Evolutionary conservation across 768 basidiomycete genomes (phyloP).

Genomic region (Suillus cothurnatus): DNA sequence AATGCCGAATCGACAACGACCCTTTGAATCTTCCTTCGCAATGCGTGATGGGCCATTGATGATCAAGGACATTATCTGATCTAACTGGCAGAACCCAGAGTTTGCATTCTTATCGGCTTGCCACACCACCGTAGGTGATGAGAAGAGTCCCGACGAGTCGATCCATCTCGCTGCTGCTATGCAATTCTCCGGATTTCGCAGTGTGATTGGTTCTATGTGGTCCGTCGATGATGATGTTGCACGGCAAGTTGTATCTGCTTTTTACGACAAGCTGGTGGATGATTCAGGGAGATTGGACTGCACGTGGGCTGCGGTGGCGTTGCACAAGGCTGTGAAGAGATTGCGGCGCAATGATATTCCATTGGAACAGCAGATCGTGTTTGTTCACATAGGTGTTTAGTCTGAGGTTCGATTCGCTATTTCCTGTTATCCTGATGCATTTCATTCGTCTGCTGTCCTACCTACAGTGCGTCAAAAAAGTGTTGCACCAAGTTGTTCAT

Average conservation of each 20-base stretch:
- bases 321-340: not conserved
- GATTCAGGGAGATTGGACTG: not conserved
- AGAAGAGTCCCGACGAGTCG: no score
- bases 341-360: not conserved
- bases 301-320: not conserved
- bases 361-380: slow-evolving; percentile 2
- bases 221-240: not conserved
- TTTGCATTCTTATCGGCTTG: no score
- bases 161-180: not conserved
- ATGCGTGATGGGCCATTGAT: no score
- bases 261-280: not conserved
- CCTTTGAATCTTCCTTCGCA: slow-evolving; percentile 10
- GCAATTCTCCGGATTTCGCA: not conserved
- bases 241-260: not conserved
- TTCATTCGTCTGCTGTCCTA: no score
- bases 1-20: slow-evolving; percentile 10
- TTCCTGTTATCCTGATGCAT: slow-evolving; percentile 41
- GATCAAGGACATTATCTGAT: no score
- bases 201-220: not conserved
- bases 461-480: no score
- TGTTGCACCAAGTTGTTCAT: no score
- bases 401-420: not conserved
- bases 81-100: no score
- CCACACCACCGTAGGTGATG: no score
- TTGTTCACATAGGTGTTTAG: slow-evolving; percentile 6